These are phyloP conservation scores for Termitomyces sp. DNA, from an alignment of 768 basidiomycete genomes.

Conservation along the genomic window DNA sequence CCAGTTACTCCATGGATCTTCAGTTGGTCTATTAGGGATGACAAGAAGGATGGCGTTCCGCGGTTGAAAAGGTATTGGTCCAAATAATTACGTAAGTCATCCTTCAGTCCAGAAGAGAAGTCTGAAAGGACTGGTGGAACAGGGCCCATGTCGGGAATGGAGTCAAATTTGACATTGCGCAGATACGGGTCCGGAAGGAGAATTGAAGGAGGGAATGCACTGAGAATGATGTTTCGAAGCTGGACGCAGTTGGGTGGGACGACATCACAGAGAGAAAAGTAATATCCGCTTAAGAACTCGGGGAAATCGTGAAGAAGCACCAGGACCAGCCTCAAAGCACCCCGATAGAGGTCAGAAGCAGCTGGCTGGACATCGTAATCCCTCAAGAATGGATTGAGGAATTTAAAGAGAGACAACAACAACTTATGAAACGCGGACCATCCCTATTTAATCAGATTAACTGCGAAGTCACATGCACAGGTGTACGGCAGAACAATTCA, in stretches of 20 bases:
- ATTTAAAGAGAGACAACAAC: slow-evolving; percentile 90
- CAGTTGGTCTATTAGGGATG: slow-evolving; percentile 77
- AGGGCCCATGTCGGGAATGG: slow-evolving; percentile 84
- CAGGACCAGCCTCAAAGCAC: slow-evolving; percentile 82
- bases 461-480: neutral
- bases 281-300: slow-evolving; percentile 95
- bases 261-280: slow-evolving; percentile 91
- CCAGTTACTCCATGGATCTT: slow-evolving; percentile 42
- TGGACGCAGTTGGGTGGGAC: slow-evolving; percentile 93
- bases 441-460: slow-evolving; percentile 41
- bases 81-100: slow-evolving; percentile 68
- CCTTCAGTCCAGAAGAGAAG: slow-evolving; percentile 78
- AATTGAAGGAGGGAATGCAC: slow-evolving; percentile 84
- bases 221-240: slow-evolving; percentile 92
- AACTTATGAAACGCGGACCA: slow-evolving; percentile 97
- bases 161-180: slow-evolving; percentile 65
- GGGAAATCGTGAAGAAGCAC: slow-evolving; percentile 99
- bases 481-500: neutral
- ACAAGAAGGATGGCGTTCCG: slow-evolving; percentile 62
- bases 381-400: slow-evolving; percentile 86
- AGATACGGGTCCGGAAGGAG: slow-evolving; percentile 85
- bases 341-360: slow-evolving; percentile 84
- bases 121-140: slow-evolving; percentile 91
- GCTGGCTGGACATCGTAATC: slow-evolving; percentile 74
- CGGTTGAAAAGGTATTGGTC: slow-evolving; percentile 84